These are phyloP conservation scores for Fraxinus nigra DNA, from an alignment of 305 asterid genomes.

Conservation along the genomic window DNA sequence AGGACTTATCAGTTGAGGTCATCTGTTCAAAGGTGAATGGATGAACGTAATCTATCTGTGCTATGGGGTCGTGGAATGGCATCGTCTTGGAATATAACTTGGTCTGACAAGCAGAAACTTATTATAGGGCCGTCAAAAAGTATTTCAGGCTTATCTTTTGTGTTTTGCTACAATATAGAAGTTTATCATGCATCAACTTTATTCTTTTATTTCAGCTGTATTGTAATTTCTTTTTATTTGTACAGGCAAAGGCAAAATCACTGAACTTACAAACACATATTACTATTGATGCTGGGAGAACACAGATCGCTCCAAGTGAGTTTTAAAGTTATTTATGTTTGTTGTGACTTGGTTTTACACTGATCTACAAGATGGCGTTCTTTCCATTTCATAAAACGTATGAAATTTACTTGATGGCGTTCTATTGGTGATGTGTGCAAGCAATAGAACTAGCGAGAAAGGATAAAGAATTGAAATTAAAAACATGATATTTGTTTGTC, in stretches of 20 bases:
- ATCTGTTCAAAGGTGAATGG: not conserved
- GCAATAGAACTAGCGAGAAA: not conserved
- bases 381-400: not conserved
- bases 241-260: constrained; percentile 80
- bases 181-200: constrained; percentile 9
- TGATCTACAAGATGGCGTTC: not conserved
- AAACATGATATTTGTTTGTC: not conserved
- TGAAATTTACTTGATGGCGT: not conserved
- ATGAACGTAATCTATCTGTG: not conserved
- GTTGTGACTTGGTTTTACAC: not conserved
- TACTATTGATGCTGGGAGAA: constrained; percentile 92
- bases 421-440: not conserved
- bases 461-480: not conserved
- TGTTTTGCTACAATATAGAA: not conserved
- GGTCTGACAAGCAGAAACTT: not conserved
- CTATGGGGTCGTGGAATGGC: not conserved
- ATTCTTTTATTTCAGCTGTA: not conserved
- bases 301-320: constrained; percentile 98
- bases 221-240: constrained; percentile 18
- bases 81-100: not conserved
- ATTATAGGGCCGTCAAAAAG: not conserved
- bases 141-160: not conserved
- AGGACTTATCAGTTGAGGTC: not conserved
- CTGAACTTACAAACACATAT: constrained; percentile 75
- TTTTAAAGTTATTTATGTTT: constrained; percentile 14